These are phyloP conservation scores for Geum urbanum DNA, from an alignment of 306 rosid genomes.

Conservation along the genomic window DNA sequence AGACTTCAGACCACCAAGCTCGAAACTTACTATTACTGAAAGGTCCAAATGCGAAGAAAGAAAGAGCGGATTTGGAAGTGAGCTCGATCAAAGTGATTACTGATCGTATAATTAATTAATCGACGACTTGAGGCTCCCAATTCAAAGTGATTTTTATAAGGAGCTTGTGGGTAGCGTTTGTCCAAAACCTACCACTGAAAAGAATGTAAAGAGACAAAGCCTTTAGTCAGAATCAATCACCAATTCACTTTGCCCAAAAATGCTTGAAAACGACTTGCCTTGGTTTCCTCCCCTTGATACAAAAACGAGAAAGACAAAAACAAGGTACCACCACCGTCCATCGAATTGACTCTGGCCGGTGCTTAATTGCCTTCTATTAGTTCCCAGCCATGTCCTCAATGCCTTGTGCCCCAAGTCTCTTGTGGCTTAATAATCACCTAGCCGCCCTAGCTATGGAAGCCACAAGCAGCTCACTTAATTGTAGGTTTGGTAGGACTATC, in stretches of 20 bases:
- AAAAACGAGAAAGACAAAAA: neutral
- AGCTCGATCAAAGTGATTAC: too few species aligned
- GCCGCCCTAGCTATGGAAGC: too few species aligned
- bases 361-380: neutral
- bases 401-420: too few species aligned
- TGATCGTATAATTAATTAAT: too few species aligned
- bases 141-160: neutral
- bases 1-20: neutral
- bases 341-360: neutral
- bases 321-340: neutral
- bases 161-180: neutral
- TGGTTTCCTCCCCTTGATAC: neutral
- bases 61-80: too few species aligned
- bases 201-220: constrained; percentile 8
- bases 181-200: constrained; percentile 12
- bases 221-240: constrained; percentile 9
- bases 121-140: neutral
- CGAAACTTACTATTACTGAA: neutral
- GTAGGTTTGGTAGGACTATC: too few species aligned
- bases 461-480: too few species aligned
- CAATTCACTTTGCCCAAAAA: neutral
- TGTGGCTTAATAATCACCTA: too few species aligned
- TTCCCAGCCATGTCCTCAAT: too few species aligned
- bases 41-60: neutral
- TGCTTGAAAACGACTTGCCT: constrained; percentile 3